Evolutionary conservation across 2,329 filamentous ascomycete genomes (phyloP), one percentile per base, ranked within the genome.

Genomic region (Phyllachora maydis): DNA sequence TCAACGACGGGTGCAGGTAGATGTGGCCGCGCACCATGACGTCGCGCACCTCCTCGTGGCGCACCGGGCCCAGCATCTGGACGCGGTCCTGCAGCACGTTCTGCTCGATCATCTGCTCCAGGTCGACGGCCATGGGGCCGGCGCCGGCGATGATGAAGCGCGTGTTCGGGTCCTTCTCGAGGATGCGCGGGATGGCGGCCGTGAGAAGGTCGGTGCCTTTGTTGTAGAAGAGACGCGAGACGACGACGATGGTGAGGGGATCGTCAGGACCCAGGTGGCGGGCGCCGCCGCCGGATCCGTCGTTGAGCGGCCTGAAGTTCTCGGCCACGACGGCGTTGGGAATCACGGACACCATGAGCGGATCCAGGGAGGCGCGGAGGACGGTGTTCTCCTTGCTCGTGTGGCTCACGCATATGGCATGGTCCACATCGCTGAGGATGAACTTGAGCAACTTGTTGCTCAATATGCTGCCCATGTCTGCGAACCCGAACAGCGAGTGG

Each of bases 321-420:
- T 92, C 83, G 8, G 90, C 83, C 2, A 98, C 90, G 2, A 98
- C 78, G 7, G 88, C 88, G 35, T 98, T 98, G 9, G 88, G 88
- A 28, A 98, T 95, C 18, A 92, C 88, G 0, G 85, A 95, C 12
- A 98, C 88, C 72, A 93, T 93, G 13, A 92, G 56, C 2, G 88
- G 90, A 39, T 98, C 90, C 2, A 98, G 63, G 0, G 85, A 92
- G 4, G 88, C 88, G 39, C 88, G 66, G 7, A 98, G 64, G 5
- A 95, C 88, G 0, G 88, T 98, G 40, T 98, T 98, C 46, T 98
- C 88, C 46, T 98, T 98, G 54, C 82, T 93, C 18, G 88, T 98
- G 55, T 98, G 83, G 49, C 82, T 93, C 38, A 98, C 88, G 40
- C 88, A 98, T 22, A 98, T 91, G 30, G 90, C 83, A 58, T 98